Evolutionary conservation across 2,329 filamentous ascomycete genomes (phyloP).

Genomic region (Aspergillus carbonarius): DNA sequence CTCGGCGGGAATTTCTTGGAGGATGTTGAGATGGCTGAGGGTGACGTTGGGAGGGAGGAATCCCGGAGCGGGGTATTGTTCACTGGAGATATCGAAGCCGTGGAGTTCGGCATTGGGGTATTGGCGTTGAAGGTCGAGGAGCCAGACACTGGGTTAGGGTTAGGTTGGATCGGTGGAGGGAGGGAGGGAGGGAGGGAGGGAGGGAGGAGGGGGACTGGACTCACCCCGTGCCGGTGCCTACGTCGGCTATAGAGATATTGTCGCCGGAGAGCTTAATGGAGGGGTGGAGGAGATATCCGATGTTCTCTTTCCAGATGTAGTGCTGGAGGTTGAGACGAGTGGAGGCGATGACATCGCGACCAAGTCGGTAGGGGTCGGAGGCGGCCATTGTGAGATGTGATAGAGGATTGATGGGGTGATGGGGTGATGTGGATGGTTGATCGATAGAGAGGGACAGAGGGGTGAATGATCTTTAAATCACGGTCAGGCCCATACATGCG

Average conservation of each 20-base stretch:
- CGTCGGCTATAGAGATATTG: slow-evolving; percentile 17
- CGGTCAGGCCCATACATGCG: not conserved
- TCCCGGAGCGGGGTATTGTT: slow-evolving; percentile 5
- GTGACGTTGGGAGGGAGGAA: slow-evolving; percentile 12
- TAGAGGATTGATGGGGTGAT: not conserved
- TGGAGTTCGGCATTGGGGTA: slow-evolving; percentile 12
- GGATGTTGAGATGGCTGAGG: slow-evolving; percentile 16
- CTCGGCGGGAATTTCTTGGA: slow-evolving; percentile 13
- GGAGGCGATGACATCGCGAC: not conserved
- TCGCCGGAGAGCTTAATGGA: not conserved
- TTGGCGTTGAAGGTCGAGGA: slow-evolving; percentile 8
- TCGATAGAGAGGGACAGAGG: not conserved
- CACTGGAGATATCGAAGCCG: slow-evolving; percentile 18
- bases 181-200: too few species aligned
- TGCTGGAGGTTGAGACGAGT: slow-evolving; percentile 3
- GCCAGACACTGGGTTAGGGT: slow-evolving; percentile 6
- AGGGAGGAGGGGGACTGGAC: too few species aligned
- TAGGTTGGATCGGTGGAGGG: not conserved
- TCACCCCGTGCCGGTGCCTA: slow-evolving; percentile 19
- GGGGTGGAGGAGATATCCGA: slow-evolving; percentile 2
- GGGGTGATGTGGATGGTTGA: not conserved
- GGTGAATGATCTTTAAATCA: not conserved
- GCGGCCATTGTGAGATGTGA: not conserved
- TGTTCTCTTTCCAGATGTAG: slow-evolving; percentile 5
- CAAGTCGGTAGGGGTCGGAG: not conserved